A percentile compares a stretch with the other conserved stretches of the same genome.
phyloP scores from a whole-genome alignment of 83 land plant species.

The Picea mariana region DNA sequence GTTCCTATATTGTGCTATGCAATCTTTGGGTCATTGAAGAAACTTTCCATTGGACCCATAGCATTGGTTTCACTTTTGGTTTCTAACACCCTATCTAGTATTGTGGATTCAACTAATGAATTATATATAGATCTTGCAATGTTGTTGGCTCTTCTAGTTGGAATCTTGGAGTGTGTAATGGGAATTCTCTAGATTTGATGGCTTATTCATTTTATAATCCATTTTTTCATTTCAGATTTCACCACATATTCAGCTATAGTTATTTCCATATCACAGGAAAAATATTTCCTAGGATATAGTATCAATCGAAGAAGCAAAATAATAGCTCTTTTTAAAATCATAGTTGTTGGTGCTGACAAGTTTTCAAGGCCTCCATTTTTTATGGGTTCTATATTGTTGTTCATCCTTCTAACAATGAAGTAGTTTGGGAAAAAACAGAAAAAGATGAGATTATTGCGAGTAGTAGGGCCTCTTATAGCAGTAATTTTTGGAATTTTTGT shows the following conservation, averaged over 20 bases:
- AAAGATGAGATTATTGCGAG: slow-evolving; percentile 58
- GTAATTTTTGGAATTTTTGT: slow-evolving; percentile 67
- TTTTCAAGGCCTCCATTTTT: too few species aligned
- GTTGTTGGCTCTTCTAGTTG: slow-evolving; percentile 92
- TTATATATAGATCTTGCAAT: slow-evolving; percentile 87
- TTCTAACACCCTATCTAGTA: slow-evolving; percentile 66
- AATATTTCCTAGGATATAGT: slow-evolving; percentile 86
- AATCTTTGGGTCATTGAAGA: slow-evolving; percentile 94
- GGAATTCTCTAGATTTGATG: slow-evolving; percentile 92
- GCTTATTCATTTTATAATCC: slow-evolving; percentile 96
- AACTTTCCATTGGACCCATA: slow-evolving; percentile 95
- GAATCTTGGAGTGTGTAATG: slow-evolving; percentile 83
- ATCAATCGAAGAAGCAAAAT: slow-evolving; percentile 73
- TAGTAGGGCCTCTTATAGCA: slow-evolving; percentile 93
- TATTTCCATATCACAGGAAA: slow-evolving; percentile 90
- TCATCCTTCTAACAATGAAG: slow-evolving; percentile 26
- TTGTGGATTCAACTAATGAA: slow-evolving; percentile 64
- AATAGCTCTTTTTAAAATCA: slow-evolving; percentile 74
- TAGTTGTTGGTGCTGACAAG: slow-evolving; percentile 62
- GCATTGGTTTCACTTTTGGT: slow-evolving; percentile 91
- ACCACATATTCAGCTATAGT: slow-evolving; percentile 17
- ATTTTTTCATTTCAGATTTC: slow-evolving; percentile 95
- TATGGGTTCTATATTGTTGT: too few species aligned
- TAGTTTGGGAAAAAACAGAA: slow-evolving; percentile 64
- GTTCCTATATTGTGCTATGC: slow-evolving; percentile 88